Percentiles rank a stretch among this genome's conserved stretches.
phyloP scores from a whole-genome alignment of 1,284 basidiomycete species.

The Ustanciosporium gigantosporum region DNA sequence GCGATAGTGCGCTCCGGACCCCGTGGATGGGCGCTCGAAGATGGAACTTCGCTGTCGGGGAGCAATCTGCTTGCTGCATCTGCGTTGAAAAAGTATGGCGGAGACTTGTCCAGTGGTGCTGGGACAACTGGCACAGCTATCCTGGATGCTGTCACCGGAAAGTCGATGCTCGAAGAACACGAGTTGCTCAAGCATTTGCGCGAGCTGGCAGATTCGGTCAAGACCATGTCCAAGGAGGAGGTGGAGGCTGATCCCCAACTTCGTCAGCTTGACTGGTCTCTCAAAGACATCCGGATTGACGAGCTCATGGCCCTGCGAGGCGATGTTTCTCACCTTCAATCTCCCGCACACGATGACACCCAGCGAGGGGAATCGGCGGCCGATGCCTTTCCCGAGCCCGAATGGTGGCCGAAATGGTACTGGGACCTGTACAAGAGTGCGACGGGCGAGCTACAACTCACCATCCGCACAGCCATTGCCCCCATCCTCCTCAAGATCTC shows the following conservation, averaged over 20 bases:
- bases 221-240: constrained; percentile 4
- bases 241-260: constrained; percentile 30
- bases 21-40: constrained; percentile 24
- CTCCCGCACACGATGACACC: background rate
- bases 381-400: constrained; percentile 11
- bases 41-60: constrained; percentile 17
- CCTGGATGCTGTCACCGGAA: constrained; percentile 16
- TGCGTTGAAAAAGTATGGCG: constrained; percentile 24
- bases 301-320: constrained; percentile 17
- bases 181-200: constrained; percentile 11
- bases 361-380: background rate
- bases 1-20: constrained; percentile 15
- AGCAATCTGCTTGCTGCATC: constrained; percentile 33
- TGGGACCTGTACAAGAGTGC: constrained; percentile 74
- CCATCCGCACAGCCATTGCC: constrained; percentile 79
- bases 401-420: constrained; percentile 86
- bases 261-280: constrained; percentile 46
- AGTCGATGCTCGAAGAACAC: constrained; percentile 7
- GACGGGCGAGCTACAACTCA: constrained; percentile 71
- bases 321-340: constrained; percentile 1
- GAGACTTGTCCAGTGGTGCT: constrained; percentile 18
- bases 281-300: constrained; percentile 24
- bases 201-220: constrained; percentile 24
- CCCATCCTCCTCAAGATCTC: constrained; percentile 83
- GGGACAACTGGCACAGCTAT: constrained; percentile 17